Base-by-base conservation (phyloP, 2,329 filamentous ascomycete species). In the Thyridium curvatum region DNA sequence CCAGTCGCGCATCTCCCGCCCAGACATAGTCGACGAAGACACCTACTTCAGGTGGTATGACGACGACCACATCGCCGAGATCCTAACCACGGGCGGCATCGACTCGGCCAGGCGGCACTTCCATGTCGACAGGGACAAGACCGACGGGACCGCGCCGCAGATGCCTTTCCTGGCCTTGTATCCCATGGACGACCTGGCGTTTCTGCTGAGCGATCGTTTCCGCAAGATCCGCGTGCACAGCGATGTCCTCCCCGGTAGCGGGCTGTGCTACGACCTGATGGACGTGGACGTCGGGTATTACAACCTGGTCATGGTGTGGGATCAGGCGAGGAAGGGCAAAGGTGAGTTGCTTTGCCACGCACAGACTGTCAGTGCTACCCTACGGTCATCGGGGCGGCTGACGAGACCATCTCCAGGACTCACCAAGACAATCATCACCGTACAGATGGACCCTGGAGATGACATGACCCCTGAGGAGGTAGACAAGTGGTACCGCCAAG, bases 41-140 rank as follows among this genome's bases (percentile, higher is more conserved):
- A 50, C 50, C 8, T 64, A 52, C 36, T 39, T 61, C 31, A 46
- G 52, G 34, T 65, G 62, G 62, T 64, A 64, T 45, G 61, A 63
- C 36, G 47, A 61, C 14, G 59, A 61, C 28, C 61, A 65, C 44
- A 62, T 64, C 28, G 44, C 57, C 13, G 60, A 64, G 39, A 54
- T 64, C 17, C 41, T 62, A 6, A 39, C 43, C 17, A 62, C 54
- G 3, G 52, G 48, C 21, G 56, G 57, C 17, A 55, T 65, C 26
- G 42, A 51, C 15, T 54, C 49, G 12, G 59, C 52, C 1, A 55
- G 58, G 35, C 59, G 61, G 18, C 62, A 51, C 41, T 43, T 54
- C 6, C 47, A 59, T 36, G 47, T 49, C 30, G 43, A 56, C 5
- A 26, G 10, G 21, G 21, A 26, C 21, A 26, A 26, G 21, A 10